Evolutionary conservation across 148 eudicot species (phyloP).

Genomic region (Arctostaphylos glauca): DNA sequence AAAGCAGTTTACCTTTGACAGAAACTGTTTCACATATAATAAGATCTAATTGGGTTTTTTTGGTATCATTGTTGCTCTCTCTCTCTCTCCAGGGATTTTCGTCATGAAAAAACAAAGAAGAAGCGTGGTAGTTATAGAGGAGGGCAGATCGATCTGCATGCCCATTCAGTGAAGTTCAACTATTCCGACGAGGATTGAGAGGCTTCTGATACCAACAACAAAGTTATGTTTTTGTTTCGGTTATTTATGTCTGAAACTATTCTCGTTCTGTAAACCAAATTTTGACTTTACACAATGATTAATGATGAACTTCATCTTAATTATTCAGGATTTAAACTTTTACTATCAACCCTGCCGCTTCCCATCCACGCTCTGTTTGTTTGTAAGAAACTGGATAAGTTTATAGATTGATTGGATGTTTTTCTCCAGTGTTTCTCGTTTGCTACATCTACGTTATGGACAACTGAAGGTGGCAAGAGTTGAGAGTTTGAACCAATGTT

Average conservation of each 20-base stretch:
- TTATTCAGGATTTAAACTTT: not conserved
- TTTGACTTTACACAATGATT: constrained; percentile 3
- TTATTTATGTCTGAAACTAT: not conserved
- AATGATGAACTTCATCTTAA: not conserved
- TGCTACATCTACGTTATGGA: too few species aligned
- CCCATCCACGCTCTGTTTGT: not conserved
- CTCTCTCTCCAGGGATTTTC: constrained; percentile 60
- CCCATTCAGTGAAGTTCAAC: constrained; percentile 82
- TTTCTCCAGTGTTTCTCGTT: not conserved
- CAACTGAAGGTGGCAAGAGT: too few species aligned
- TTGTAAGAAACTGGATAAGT: not conserved
- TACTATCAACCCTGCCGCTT: not conserved
- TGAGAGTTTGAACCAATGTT: too few species aligned
- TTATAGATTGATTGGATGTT: not conserved
- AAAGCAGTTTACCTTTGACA: not conserved
- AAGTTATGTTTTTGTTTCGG: not conserved
- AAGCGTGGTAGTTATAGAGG: constrained; percentile 97
- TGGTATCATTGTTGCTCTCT: not conserved
- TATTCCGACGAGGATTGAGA: constrained; percentile 65
- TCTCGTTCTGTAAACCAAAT: not conserved
- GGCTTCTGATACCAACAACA: not conserved
- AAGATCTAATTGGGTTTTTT: not conserved
- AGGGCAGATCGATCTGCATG: constrained; percentile 71
- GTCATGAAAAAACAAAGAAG: constrained; percentile 95
- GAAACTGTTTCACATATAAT: not conserved